phyloP scores from a whole-genome alignment of 2,329 filamentous ascomycete species.

The Davidsoniella australis region DNA sequence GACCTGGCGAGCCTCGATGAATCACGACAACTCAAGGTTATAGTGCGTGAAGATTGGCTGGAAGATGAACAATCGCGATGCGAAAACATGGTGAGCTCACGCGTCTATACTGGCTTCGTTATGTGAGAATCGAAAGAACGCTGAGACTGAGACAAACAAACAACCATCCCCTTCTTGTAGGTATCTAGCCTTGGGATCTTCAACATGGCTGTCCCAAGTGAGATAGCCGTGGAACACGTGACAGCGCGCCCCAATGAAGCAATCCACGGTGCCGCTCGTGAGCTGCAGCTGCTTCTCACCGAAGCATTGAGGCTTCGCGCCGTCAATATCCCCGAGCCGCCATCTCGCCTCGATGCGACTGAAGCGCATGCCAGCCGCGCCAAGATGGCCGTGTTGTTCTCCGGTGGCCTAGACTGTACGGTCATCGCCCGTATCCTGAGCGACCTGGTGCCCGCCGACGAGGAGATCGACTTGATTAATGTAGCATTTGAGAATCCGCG shows the following conservation, averaged over 20 bases:
- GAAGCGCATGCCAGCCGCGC: constrained; percentile 20
- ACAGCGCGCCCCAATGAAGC: constrained; percentile 11
- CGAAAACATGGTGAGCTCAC: constrained; percentile 9
- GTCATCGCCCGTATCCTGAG: constrained; percentile 67
- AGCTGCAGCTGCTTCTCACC: not conserved
- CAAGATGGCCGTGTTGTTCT: constrained; percentile 70
- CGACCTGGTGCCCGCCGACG: constrained; percentile 49
- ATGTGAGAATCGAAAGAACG: not conserved
- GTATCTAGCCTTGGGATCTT: constrained; percentile 37
- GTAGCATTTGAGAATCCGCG: constrained; percentile 93
- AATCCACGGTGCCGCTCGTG: not conserved
- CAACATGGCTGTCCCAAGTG: constrained; percentile 27
- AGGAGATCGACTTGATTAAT: constrained; percentile 76
- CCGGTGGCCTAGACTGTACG: constrained; percentile 85
- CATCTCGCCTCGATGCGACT: constrained; percentile 15
- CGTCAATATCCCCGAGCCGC: constrained; percentile 44
- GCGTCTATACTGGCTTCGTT: not conserved
- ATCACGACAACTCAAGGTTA: not conserved
- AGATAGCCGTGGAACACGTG: too few relatives aligned
- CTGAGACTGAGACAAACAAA: not conserved
- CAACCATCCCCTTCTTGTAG: constrained; percentile 20
- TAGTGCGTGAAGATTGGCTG: constrained; percentile 10
- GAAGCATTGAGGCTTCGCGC: constrained; percentile 43
- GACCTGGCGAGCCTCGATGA: constrained; percentile 26
- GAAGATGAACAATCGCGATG: not conserved